Base-by-base conservation (phyloP, 1,284 basidiomycete genomes). In the Trametes polyzona region DNA sequence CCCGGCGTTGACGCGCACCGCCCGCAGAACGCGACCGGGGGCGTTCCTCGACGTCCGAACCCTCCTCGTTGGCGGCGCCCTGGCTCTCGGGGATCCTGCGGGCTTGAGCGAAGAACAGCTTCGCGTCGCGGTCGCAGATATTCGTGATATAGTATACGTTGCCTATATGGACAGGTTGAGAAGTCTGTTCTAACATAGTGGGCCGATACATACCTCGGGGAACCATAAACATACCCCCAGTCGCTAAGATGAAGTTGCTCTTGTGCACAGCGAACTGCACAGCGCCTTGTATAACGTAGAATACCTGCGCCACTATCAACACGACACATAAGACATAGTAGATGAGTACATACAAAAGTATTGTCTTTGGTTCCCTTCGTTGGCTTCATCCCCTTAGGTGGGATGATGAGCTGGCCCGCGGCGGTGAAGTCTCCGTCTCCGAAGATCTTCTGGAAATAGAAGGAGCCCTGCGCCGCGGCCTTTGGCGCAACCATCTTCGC, bases 381-480 rank as follows among this genome's bases (percentile, higher is more conserved):
- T 1, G 93, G 92, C 74, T 99, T 99, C 61, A 83, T 78, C 21
- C 84, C 83, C 1, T 83, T 79, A 0, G 89, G 83, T 4, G 93
- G 93, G 36, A 99, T 89, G 47, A 86, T 79, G 32, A 98, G 79
- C 52, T 95, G 84, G 0, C 97, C 97, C 16, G 93, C 89, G 0
- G 96, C 96, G 66, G 97, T 87, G 69, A 93, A 96, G 46, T 93
- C 87, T 46, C 86, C 90, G 63, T 98, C 95, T n/a, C 88, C 87
- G 71, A 97, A 97, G n/a, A 96, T 83, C 74, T 96, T 97, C 70
- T 97, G 90, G 71, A 95, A 99, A 26, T 77, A 78, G 83, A 96
- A 99, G 21, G 83, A 79, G 41, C 81, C 81, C 49, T 83, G 83
- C 14, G 81, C 82, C 3, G 84, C 80, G 16, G 82, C 74, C 51